phyloP scores from a whole-genome alignment of 192 early-diverging fungal species.

The Coemansia sp. region DNA sequence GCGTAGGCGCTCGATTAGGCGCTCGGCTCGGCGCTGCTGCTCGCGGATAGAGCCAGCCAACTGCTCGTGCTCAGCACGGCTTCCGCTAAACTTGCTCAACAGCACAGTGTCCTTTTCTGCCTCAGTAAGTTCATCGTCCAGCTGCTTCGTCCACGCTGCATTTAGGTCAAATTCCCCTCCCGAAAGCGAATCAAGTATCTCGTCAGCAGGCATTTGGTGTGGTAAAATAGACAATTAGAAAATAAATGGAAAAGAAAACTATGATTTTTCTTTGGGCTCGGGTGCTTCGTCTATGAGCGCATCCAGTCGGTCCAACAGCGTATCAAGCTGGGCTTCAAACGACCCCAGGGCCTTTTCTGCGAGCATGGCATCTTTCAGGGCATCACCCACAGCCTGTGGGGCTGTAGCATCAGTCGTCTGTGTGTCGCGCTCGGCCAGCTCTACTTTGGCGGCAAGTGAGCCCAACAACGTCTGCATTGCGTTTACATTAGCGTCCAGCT shows the following conservation, averaged over 20 bases:
- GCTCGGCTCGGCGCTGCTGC: slow-evolving; percentile 42
- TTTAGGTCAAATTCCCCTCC: slow-evolving; percentile 3
- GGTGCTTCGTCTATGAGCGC: slow-evolving; percentile 16
- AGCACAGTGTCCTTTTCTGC: slow-evolving; percentile 23
- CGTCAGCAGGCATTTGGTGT: slow-evolving; percentile 2
- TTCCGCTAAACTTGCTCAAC: slow-evolving; percentile 37
- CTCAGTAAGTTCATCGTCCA: slow-evolving; percentile 31
- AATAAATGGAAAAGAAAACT: slow-evolving; percentile 4
- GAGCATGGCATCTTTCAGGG: slow-evolving; percentile 26
- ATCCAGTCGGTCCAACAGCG: slow-evolving; percentile 31
- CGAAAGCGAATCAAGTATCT: background rate
- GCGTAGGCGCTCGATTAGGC: slow-evolving; percentile 22
- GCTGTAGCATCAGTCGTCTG: background rate
- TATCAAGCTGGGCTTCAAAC: slow-evolving; percentile 35
- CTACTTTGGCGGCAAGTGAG: slow-evolving; percentile 17
- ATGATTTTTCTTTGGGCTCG: background rate
- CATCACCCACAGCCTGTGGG: slow-evolving; percentile 21
- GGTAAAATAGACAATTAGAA: background rate
- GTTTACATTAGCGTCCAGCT: slow-evolving; percentile 4
- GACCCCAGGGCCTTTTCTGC: slow-evolving; percentile 25
- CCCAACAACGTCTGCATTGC: slow-evolving; percentile 24
- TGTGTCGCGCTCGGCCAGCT: slow-evolving; percentile 12
- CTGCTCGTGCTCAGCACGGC: slow-evolving; percentile 31
- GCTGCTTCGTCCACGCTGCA: slow-evolving; percentile 14
- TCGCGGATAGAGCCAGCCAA: slow-evolving; percentile 45